Conservation (phyloP, 192 early-diverging fungal species). For the Linnemannia zychae region DNA sequence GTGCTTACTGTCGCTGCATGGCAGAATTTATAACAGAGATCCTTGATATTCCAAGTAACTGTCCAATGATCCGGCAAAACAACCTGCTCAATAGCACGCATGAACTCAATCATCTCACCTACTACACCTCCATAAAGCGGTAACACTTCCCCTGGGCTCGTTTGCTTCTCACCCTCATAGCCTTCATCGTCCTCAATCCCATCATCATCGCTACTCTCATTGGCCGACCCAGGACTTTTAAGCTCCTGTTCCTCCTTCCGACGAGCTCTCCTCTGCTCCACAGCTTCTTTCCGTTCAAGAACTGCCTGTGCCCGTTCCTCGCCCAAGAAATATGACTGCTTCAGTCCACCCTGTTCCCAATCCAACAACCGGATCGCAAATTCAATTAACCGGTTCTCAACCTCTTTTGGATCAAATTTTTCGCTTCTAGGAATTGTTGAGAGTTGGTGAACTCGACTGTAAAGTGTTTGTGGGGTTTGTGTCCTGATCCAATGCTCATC, state of each 20-base stretch:
- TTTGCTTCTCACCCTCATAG: background rate
- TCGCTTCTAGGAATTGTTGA: conserved; percentile 14
- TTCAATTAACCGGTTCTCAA: conserved; percentile 30
- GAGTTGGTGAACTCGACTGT: conserved; percentile 41
- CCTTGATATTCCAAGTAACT: conserved; percentile 16
- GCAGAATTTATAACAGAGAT: conserved; percentile 9
- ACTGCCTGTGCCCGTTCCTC: conserved; percentile 15
- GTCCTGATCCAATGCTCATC: conserved; percentile 14
- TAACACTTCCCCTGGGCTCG: background rate
- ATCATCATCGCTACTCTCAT: background rate
- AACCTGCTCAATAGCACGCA: conserved; percentile 14
- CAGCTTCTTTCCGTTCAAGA: background rate
- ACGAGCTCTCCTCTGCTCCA: background rate
- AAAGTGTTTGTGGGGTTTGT: conserved; percentile 28
- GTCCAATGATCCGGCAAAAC: conserved; percentile 23
- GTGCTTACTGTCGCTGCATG: conserved; percentile 25
- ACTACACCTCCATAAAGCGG: conserved; percentile 39
- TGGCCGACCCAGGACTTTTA: background rate
- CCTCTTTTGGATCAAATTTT: conserved; percentile 8
- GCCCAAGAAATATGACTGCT: conserved; percentile 32
- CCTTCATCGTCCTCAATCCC: background rate
- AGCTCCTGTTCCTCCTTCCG: too few species aligned
- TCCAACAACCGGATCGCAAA: conserved; percentile 54
- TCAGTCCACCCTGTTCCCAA: conserved; percentile 51
- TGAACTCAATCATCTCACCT: conserved; percentile 28